phyloP scores from a whole-genome alignment of 768 basidiomycete species.

The Leccinum variicolor region DNA sequence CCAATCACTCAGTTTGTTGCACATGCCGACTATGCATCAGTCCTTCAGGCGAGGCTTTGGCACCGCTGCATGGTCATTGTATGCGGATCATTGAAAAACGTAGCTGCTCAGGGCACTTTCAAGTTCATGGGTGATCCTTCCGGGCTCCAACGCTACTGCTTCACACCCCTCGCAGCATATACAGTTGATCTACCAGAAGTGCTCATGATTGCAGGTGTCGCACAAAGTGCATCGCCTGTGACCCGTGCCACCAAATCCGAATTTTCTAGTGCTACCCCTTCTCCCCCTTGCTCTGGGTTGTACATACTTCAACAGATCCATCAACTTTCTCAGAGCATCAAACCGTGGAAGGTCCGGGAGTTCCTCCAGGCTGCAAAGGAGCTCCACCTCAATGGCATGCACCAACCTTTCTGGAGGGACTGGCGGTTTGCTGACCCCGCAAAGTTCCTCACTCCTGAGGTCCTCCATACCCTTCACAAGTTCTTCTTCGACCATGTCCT shows the following conservation, averaged over 20 bases:
- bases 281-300: not conserved
- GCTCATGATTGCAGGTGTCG: slow-evolving; percentile 6
- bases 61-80: slow-evolving; percentile 13
- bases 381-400: slow-evolving; percentile 3
- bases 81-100: slow-evolving; percentile 26
- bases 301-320: slow-evolving; percentile 5
- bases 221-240: slow-evolving; percentile 9
- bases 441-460: slow-evolving; percentile 33
- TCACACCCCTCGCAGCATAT: slow-evolving; percentile 9
- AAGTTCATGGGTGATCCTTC: slow-evolving; percentile 29
- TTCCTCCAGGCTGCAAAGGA: slow-evolving; percentile 24
- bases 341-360: slow-evolving; percentile 25
- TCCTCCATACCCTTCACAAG: slow-evolving; percentile 7
- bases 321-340: not conserved
- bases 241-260: slow-evolving; percentile 8
- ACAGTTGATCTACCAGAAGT: slow-evolving; percentile 15
- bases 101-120: slow-evolving; percentile 23
- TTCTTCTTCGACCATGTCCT: not conserved
- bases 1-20: slow-evolving; percentile 25
- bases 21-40: not conserved
- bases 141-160: not conserved
- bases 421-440: slow-evolving; percentile 33
- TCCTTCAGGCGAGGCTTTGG: not conserved
- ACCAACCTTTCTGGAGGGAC: slow-evolving; percentile 36
- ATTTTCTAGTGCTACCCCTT: slow-evolving; percentile 7